These are phyloP conservation scores for Liriodendron chinense DNA, from an alignment of 164 flowering plant species.

Conservation along the genomic window DNA sequence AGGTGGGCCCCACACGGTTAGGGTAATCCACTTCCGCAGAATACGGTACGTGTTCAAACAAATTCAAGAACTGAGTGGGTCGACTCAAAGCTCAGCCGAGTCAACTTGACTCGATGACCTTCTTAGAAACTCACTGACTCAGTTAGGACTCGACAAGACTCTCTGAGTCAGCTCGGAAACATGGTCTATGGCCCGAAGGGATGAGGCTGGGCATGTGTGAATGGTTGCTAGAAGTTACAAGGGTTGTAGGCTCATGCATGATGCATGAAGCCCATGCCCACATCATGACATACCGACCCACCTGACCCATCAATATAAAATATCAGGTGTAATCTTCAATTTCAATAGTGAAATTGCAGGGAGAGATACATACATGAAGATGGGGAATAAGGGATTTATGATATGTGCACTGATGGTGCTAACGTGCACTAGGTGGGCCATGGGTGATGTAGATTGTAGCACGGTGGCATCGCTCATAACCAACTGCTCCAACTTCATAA, in stretches of 20 bases:
- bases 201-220: not conserved
- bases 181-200: not conserved
- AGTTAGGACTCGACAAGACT: no score
- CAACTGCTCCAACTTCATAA: constrained; percentile 50
- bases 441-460: constrained; percentile 27
- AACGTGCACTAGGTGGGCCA: not conserved
- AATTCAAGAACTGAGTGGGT: no score
- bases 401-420: not conserved
- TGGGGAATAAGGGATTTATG: not conserved
- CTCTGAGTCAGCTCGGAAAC: no score
- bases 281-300: constrained; percentile 4
- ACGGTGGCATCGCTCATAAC: constrained; percentile 43
- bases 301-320: not conserved
- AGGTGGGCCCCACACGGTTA: no score
- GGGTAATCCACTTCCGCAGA: no score
- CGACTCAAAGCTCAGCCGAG: no score
- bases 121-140: no score
- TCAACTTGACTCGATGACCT: no score
- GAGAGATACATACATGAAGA: not conserved
- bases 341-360: not conserved
- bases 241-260: not conserved
- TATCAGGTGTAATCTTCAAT: not conserved
- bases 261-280: not conserved
- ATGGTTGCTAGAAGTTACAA: not conserved
- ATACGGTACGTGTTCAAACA: no score